Evolutionary conservation across 2,329 filamentous ascomycete species (phyloP).

Genomic region (Penicillium italicum): DNA sequence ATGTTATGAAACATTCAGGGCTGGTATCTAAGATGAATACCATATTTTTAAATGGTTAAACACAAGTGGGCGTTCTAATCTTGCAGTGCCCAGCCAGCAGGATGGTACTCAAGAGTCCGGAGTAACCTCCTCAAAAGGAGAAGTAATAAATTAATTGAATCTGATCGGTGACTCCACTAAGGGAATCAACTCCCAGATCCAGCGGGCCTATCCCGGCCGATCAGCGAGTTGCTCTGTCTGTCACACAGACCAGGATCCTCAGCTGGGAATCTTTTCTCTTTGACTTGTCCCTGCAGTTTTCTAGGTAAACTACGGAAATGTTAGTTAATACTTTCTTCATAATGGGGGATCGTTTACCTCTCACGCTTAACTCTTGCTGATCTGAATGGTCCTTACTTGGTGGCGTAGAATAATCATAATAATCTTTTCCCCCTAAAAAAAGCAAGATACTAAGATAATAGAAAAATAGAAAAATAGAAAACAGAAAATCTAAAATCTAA

Average conservation of each 20-base stretch:
- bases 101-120: not conserved
- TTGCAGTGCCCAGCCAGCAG: not conserved
- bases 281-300: not conserved
- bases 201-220: slow-evolving; percentile 21
- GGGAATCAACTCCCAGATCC: slow-evolving; percentile 8
- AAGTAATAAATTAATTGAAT: not conserved
- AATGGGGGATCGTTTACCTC: not conserved
- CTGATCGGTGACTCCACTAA: slow-evolving; percentile 2
- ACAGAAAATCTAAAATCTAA: not conserved
- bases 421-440: not conserved
- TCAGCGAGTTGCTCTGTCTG: slow-evolving; percentile 17
- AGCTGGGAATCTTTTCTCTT: not conserved
- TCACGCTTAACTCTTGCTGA: slow-evolving; percentile 2
- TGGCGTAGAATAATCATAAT: slow-evolving; percentile 10
- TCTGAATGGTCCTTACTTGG: slow-evolving; percentile 16
- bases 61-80: not conserved
- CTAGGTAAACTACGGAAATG: not conserved
- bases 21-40: not conserved
- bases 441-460: not conserved
- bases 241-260: slow-evolving; percentile 27
- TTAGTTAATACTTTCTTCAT: not conserved
- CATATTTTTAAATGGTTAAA: not conserved
- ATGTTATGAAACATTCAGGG: not conserved
- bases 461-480: not conserved
- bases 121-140: not conserved